These are phyloP conservation scores for Trichopus zeylanicus DNA, from an alignment of 116 monocot species.

Conservation along the genomic window DNA sequence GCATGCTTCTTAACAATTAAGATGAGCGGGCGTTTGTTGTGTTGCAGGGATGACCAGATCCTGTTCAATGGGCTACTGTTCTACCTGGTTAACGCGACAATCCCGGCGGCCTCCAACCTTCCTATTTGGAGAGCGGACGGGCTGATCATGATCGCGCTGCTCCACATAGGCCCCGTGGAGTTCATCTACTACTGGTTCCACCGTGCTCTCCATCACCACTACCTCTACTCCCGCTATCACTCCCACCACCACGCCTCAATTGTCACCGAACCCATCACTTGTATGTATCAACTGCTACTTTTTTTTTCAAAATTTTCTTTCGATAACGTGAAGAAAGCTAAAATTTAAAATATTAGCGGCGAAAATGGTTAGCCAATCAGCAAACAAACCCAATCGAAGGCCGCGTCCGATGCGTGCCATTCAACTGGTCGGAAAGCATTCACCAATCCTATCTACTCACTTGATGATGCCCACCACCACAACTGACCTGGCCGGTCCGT, in stretches of 20 bases:
- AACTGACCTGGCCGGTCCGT: no score
- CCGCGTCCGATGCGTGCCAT: no score
- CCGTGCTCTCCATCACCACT: constrained; percentile 55
- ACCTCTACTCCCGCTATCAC: constrained; percentile 54
- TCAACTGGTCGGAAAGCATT: no score
- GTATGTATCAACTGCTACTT: constrained; percentile 12
- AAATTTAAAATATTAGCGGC: no score
- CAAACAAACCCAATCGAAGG: no score
- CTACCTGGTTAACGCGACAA: constrained; percentile 12
- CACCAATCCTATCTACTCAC: no score
- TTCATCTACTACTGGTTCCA: constrained; percentile 72
- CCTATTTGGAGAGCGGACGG: constrained; percentile 47
- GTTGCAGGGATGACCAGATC: constrained; percentile 72
- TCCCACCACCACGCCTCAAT: constrained; percentile 67
- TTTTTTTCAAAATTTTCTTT: no score
- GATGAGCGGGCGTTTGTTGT: no score
- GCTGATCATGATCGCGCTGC: constrained; percentile 9
- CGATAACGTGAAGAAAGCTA: no score
- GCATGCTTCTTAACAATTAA: no score
- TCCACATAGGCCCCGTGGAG: constrained; percentile 52
- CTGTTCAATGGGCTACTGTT: constrained; percentile 34
- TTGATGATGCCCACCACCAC: no score
- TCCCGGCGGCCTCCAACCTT: constrained; percentile 5
- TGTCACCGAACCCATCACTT: constrained; percentile 55
- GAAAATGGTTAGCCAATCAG: no score